A percentile compares a stretch with the other conserved stretches of the same genome.
Evolutionary conservation across 371 early-diverging fungal species (phyloP).

Genomic region (Mortierella sp.): DNA sequence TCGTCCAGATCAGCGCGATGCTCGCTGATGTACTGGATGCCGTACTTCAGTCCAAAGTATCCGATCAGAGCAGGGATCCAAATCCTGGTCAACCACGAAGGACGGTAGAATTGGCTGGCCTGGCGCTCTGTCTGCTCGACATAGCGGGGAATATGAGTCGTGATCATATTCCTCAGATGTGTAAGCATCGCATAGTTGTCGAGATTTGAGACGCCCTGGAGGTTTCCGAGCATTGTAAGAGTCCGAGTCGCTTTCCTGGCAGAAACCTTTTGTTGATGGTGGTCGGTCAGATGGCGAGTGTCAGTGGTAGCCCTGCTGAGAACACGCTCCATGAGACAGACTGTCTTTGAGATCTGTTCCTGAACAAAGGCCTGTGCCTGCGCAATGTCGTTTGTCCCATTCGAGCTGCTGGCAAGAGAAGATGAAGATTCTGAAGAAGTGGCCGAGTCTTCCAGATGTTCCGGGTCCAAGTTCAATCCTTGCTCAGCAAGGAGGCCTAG

Average conservation of each 20-base stretch:
- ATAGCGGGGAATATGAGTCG: slow-evolving; percentile 35
- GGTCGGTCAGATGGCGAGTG: slow-evolving; percentile 21
- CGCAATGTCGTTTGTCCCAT: slow-evolving; percentile 4
- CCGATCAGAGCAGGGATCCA: slow-evolving; percentile 42
- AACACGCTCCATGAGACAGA: slow-evolving; percentile 51
- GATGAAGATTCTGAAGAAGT: slow-evolving; percentile 12
- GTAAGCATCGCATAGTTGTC: slow-evolving; percentile 15
- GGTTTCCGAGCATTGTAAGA: slow-evolving; percentile 41
- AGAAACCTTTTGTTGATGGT: slow-evolving; percentile 33
- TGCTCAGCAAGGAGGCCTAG: slow-evolving; percentile 69
- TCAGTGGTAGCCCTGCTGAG: slow-evolving; percentile 47
- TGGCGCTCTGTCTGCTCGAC: slow-evolving; percentile 41
- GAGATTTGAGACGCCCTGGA: slow-evolving; percentile 29
- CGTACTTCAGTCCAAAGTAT: slow-evolving; percentile 59
- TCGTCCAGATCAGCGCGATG: slow-evolving; percentile 66
- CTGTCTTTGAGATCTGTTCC: slow-evolving; percentile 53
- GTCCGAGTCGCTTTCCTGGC: slow-evolving; percentile 36
- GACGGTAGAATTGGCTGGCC: slow-evolving; percentile 28
- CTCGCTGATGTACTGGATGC: slow-evolving; percentile 58
- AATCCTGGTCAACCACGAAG: slow-evolving; percentile 38
- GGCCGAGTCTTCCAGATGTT: slow-evolving; percentile 23
- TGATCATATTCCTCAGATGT: slow-evolving; percentile 39
- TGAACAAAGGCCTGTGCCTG: slow-evolving; percentile 37
- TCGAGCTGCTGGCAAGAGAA: background rate
- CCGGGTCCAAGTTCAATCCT: slow-evolving; percentile 51